These are phyloP conservation scores for Arabidopsis hybrid DNA, from an alignment of 441 rosid genomes.

Conservation along the genomic window DNA sequence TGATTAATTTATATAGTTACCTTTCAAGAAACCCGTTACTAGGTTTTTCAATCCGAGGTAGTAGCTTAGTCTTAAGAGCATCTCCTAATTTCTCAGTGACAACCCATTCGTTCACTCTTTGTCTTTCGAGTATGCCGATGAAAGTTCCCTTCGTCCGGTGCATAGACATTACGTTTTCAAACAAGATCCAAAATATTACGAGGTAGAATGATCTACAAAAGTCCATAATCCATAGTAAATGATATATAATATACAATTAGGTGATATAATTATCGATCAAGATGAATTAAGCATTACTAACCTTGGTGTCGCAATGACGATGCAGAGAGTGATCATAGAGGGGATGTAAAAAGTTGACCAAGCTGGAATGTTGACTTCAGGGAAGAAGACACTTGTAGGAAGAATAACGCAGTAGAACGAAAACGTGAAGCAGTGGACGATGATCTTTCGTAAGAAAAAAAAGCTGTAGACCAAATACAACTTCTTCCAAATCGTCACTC, in stretches of 20 bases:
- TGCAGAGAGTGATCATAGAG: slow-evolving; percentile 49
- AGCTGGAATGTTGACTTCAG: slow-evolving; percentile 55
- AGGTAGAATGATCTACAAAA: slow-evolving; percentile 52
- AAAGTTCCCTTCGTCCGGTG: slow-evolving; percentile 55
- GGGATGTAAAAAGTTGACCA: slow-evolving; percentile 64
- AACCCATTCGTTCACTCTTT: slow-evolving; percentile 58
- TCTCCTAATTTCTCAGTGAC: slow-evolving; percentile 60
- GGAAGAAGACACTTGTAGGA: slow-evolving; percentile 54
- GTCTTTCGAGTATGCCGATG: slow-evolving; percentile 58
- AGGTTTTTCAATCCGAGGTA: slow-evolving; percentile 43
- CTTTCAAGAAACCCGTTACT: slow-evolving; percentile 44
- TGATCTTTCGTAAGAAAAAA: slow-evolving; percentile 42
- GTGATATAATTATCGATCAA: slow-evolving; percentile 42
- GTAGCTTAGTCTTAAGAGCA: slow-evolving; percentile 37
- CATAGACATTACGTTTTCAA: slow-evolving; percentile 59
- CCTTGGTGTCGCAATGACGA: slow-evolving; percentile 53
- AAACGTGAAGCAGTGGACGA: slow-evolving; percentile 45
- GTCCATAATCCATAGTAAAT: background rate
- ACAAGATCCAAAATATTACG: slow-evolving; percentile 53
- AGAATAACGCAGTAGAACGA: slow-evolving; percentile 42
- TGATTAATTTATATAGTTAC: slow-evolving; percentile 20
- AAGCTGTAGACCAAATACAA: slow-evolving; percentile 41
- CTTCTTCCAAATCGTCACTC: slow-evolving; percentile 56
- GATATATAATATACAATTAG: background rate
- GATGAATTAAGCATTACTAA: slow-evolving; percentile 34